Evolutionary conservation across 352 stramenopile species (phyloP).

Genomic region (Peronospora belbahrii): DNA sequence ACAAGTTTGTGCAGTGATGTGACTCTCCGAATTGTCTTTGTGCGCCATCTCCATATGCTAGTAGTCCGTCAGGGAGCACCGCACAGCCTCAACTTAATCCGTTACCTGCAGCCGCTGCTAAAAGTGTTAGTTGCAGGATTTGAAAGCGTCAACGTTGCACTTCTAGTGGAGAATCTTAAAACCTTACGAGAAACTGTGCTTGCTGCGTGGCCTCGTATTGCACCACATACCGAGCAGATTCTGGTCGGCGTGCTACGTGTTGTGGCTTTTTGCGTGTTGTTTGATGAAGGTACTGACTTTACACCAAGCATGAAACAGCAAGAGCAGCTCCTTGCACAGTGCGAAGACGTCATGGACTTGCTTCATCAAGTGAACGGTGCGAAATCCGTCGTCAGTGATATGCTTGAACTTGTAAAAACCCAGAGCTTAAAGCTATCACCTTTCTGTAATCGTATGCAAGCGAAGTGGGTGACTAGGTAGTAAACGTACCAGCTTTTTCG

Average conservation of each 20-base stretch:
- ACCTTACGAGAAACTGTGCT: constrained; percentile 46
- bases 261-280: constrained; percentile 55
- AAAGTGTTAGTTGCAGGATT: constrained; percentile 65
- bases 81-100: constrained; percentile 59
- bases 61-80: constrained; percentile 48
- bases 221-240: constrained; percentile 57
- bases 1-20: constrained; percentile 59
- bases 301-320: constrained; percentile 23
- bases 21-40: constrained; percentile 44
- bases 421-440: constrained; percentile 19
- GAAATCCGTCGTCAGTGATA: constrained; percentile 15
- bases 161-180: constrained; percentile 54
- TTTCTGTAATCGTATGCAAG: constrained; percentile 20
- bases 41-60: constrained; percentile 40
- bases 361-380: constrained; percentile 24
- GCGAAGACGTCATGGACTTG: constrained; percentile 30
- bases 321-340: constrained; percentile 24
- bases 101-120: constrained; percentile 71
- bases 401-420: constrained; percentile 16
- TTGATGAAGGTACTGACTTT: constrained; percentile 33
- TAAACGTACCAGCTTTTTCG: no score
- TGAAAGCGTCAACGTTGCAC: constrained; percentile 43
- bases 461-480: constrained; percentile 13
- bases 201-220: constrained; percentile 60
- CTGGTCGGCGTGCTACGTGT: constrained; percentile 61